A percentile compares a stretch with the other conserved stretches of the same genome.
phyloP scores from a whole-genome alignment of 2,329 filamentous ascomycete species.

The Dryadomyces quercivorus region DNA sequence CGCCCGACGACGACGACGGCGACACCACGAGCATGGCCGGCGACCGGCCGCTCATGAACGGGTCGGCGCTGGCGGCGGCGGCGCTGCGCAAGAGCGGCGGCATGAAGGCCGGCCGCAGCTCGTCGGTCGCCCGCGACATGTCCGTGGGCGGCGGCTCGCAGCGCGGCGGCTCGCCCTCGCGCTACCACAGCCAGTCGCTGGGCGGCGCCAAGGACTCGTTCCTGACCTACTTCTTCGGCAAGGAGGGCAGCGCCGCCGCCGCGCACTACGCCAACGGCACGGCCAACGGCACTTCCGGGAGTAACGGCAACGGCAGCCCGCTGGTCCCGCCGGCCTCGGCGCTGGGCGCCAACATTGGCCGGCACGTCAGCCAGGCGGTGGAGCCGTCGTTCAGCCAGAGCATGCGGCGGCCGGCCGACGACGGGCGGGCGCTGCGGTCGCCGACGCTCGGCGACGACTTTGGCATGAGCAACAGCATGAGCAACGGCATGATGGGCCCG shows the following conservation, averaged over 20 bases:
- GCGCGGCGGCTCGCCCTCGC: constrained; percentile 49
- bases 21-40: constrained; percentile 45
- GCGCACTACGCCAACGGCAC: constrained; percentile 10
- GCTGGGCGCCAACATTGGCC: constrained; percentile 20
- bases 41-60: constrained; percentile 22
- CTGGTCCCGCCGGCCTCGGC: not conserved
- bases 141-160: constrained; percentile 56
- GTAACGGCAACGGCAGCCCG: not conserved
- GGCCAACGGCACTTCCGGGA: not conserved
- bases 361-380: constrained; percentile 66
- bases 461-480: constrained; percentile 2
- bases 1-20: constrained; percentile 46
- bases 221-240: constrained; percentile 97
- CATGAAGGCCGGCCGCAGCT: constrained; percentile 64
- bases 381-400: constrained; percentile 79
- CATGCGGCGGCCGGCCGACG: constrained; percentile 54
- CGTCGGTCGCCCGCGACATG: constrained; percentile 61
- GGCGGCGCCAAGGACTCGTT: constrained; percentile 76
- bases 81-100: constrained; percentile 22
- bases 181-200: constrained; percentile 45
- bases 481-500: no score
- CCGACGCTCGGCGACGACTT: constrained; percentile 9
- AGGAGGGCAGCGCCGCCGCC: constrained; percentile 56
- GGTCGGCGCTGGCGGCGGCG: constrained; percentile 19
- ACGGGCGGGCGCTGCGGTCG: constrained; percentile 41